phyloP scores from a whole-genome alignment of 352 stramenopile species.

The Globisporangium nunn region DNA sequence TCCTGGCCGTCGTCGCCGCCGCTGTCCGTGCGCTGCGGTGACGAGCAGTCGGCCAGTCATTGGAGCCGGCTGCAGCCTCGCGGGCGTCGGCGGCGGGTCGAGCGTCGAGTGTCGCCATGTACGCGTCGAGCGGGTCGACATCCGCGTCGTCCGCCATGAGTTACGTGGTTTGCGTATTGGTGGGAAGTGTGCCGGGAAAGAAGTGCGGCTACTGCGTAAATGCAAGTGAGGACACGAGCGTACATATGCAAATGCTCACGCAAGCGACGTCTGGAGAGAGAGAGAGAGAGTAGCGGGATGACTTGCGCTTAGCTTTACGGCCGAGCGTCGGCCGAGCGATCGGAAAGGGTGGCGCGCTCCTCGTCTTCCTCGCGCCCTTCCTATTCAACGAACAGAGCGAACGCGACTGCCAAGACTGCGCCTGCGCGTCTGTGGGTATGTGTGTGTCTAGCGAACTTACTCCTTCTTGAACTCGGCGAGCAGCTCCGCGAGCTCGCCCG shows the following conservation, averaged over 20 bases:
- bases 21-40: too few relatives aligned
- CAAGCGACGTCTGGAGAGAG: too few relatives aligned
- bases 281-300: too few relatives aligned
- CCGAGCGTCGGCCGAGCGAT: too few relatives aligned
- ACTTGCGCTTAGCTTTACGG: too few relatives aligned
- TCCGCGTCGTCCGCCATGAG: conserved; percentile 5
- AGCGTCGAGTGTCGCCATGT: conserved; percentile 63
- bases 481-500: conserved; percentile 87
- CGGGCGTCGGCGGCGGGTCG: too few relatives aligned
- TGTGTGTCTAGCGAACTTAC: conserved; percentile 4
- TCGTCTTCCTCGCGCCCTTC: too few relatives aligned
- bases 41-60: conserved; percentile 1
- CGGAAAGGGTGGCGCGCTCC: too few relatives aligned
- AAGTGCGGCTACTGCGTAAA: not conserved
- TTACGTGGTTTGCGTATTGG: not conserved
- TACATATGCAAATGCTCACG: too few relatives aligned
- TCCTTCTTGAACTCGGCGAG: conserved; percentile 79
- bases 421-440: not conserved
- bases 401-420: too few relatives aligned
- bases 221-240: not conserved
- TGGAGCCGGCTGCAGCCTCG: too few relatives aligned
- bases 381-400: too few relatives aligned
- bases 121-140: conserved; percentile 71
- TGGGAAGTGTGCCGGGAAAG: not conserved
- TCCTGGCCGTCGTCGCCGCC: conserved; percentile 14